A percentile compares a stretch with the other conserved stretches of the same genome.
Conservation (phyloP, 768 basidiomycete species). For the Macrocybe gigantea region DNA sequence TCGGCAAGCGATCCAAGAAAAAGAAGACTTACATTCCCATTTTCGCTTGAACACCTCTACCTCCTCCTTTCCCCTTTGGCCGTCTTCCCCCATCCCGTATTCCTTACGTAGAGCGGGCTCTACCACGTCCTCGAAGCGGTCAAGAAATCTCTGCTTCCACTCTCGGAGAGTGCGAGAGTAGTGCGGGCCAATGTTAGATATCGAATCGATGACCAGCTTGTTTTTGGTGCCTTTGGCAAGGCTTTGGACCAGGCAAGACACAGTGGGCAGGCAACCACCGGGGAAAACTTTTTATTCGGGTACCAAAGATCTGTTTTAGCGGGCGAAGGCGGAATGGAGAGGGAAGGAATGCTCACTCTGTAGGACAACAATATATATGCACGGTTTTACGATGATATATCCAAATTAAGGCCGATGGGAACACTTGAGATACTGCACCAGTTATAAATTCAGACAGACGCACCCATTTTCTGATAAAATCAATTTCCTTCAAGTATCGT, state of each 20-base stretch:
- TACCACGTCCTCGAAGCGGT: conserved; percentile 51
- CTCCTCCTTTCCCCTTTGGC: conserved; percentile 38
- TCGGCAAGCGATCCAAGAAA: conserved; percentile 4
- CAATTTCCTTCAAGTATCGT: conserved; percentile 49
- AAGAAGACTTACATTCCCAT: conserved; percentile 53
- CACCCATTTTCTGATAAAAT: conserved; percentile 79
- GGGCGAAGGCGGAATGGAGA: conserved; percentile 6
- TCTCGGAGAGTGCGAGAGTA: conserved; percentile 78
- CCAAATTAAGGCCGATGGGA: not conserved
- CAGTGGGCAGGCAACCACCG: conserved; percentile 62
- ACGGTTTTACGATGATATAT: not conserved
- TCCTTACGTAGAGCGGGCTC: conserved; percentile 54
- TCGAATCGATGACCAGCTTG: conserved; percentile 55
- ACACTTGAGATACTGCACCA: conserved; percentile 1
- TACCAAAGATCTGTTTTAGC: not conserved
- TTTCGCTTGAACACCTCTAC: conserved; percentile 72
- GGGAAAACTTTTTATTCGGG: conserved; percentile 49
- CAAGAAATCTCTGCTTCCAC: conserved; percentile 61
- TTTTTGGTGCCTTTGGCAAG: conserved; percentile 45
- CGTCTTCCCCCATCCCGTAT: conserved; percentile 51
- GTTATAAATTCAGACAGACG: conserved; percentile 15
- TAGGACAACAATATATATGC: not conserved
- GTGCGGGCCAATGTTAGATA: conserved; percentile 69
- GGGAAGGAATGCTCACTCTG: conserved; percentile 14
- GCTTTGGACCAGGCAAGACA: conserved; percentile 50